Evolutionary conservation across 1,284 basidiomycete species (phyloP), one percentile per base, ranked within the genome.

Genomic region (Jaminaea rosea): DNA sequence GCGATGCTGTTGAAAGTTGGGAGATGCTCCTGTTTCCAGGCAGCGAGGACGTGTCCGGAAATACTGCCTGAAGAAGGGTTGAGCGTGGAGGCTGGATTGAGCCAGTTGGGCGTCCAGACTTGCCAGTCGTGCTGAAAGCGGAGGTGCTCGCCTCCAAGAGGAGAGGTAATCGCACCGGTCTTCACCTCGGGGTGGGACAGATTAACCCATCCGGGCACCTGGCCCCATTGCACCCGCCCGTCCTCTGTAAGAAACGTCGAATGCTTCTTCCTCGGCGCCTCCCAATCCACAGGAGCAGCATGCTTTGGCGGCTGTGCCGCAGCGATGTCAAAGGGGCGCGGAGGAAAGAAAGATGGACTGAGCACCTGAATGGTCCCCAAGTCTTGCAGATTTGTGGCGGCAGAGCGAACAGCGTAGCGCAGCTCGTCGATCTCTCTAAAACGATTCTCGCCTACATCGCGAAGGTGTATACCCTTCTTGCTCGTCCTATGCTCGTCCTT

Each of bases 1-100:
- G 59, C 59, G 55, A 65, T 65, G 36, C 55, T 59, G 46, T 65
- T 68, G 59, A 65, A 68, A 0, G 59, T 68, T 1, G 63, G 65
- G 53, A 68, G 36, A 17, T 55, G 56, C 10, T 51, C 45, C n/a
- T 47, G 55, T 28, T 55, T 54, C 36, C 59, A 65, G 10, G 29
- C 32, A 48, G 41, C n/a, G 3, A 31, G 32, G 17, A 34, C 32
- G 41, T 26, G 11, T 9, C 19, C 37, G 19, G 13, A 9, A n/a
- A 32, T n/a, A 32, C n/a, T n/a, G 31, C 31, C 31, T n/a, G n/a
- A 9, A 32, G 31, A 32, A n/a, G 31, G n/a, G 24, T 42, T 21
- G 29, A 31, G 29, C 9, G 29, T 31, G 17, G 15, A 21, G 17
- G 13, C 15, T 13, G 19, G 48, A 24, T 56, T 39, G 10, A 56